phyloP scores from a whole-genome alignment of 2,329 filamentous ascomycete genomes.

The Penicillium palitans region DNA sequence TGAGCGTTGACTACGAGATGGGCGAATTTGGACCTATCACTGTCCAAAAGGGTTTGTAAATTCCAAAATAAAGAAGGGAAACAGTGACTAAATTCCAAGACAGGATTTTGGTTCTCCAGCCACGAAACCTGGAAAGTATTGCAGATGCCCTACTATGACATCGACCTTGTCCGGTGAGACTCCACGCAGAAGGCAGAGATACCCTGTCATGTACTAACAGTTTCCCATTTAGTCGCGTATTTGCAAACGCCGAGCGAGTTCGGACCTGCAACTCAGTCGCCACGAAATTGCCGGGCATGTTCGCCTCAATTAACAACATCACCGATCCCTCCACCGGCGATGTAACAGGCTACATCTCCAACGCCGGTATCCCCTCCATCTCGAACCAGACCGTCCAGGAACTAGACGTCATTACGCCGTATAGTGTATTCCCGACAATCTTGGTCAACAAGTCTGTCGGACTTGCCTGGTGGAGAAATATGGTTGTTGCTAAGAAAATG shows the following conservation, averaged over 20 bases:
- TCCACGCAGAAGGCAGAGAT: background rate
- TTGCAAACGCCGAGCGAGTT: conserved; percentile 44
- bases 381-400: conserved; percentile 45
- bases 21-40: conserved; percentile 44
- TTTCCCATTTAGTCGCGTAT: conserved; percentile 34
- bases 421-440: conserved; percentile 42
- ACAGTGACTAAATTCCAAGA: background rate
- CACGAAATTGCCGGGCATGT: conserved; percentile 43
- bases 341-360: conserved; percentile 46
- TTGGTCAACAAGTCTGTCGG: conserved; percentile 44
- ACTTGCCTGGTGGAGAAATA: conserved; percentile 48
- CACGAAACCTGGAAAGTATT: conserved; percentile 48
- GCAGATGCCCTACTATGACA: conserved; percentile 47
- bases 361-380: conserved; percentile 45
- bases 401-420: conserved; percentile 46
- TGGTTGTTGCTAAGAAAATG: conserved; percentile 47
- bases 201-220: background rate
- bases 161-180: conserved; percentile 40
- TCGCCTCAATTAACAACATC: conserved; percentile 47
- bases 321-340: conserved; percentile 40
- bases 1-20: conserved; percentile 41
- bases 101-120: conserved; percentile 44
- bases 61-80: background rate
- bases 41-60: conserved; percentile 39
- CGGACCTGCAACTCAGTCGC: conserved; percentile 47